Evolutionary conservation across 192 early-diverging fungal species (phyloP), one percentile per base, ranked within the genome.

Genomic region (Polychytrium aggregatum): DNA sequence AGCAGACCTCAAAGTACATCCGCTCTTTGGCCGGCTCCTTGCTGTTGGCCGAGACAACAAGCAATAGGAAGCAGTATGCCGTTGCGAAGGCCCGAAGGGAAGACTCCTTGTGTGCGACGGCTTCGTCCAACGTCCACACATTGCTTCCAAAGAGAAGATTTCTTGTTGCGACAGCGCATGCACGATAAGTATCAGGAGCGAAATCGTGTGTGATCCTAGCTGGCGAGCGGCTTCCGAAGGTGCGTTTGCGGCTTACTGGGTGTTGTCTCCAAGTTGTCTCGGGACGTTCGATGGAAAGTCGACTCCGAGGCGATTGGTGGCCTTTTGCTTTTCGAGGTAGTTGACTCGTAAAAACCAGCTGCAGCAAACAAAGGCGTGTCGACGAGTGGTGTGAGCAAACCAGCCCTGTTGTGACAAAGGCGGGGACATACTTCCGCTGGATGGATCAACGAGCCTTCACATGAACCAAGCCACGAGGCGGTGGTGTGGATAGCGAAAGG

Each of bases 51-150:
- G 59, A 60, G 3, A 58, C 50, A 20, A 62, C 51, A 22, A 74
- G 53, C 37, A 74, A 42, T 20, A 74, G 48, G 41, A 69, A 74
- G 59, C 71, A 74, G 40, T 74, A 72, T 7, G 62, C 52, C n/a
- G 30, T 28, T 3, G 48, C 63, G 46, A 73, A 61, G 30, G 62
- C 42, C 31, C 50, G 22, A 25, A 68, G 44, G 0, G 56, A 37
- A 29, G 27, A 31, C 8, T 56, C 41, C 17, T 41, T 40, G 11
- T 39, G 36, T 30, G 26, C 9, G 1, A 28, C 34, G 9, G 46
- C 53, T 39, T 44, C 14, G 21, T 56, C 53, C 0, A 46, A 14
- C n/a, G 54, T 48, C 38, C 33, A 26, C 24, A 37, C 44, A 30
- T 55, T 46, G 33, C 38, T 42, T 26, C 56, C 42, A 44, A 40